Percentiles rank a stretch among this genome's conserved stretches.
Evolutionary conservation across 352 stramenopile genomes (phyloP).

Genomic region (Pythium diclinum): DNA sequence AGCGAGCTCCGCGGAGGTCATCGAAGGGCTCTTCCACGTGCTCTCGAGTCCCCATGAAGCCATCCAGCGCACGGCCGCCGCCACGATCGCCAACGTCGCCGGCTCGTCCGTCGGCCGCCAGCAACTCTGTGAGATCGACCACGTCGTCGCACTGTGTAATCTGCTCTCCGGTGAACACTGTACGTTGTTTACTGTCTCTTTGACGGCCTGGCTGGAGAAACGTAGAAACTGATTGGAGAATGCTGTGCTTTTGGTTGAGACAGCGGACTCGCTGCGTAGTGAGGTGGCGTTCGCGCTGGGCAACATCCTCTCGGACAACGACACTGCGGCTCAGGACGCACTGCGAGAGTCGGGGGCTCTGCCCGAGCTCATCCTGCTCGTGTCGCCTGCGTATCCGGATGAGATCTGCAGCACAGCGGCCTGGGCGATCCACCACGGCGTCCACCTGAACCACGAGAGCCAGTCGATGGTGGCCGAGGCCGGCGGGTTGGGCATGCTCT

Average conservation of each 20-base stretch:
- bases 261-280: conserved; percentile 53
- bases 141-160: conserved; percentile 38
- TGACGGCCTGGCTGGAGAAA: background rate
- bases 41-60: conserved; percentile 53
- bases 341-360: conserved; percentile 57
- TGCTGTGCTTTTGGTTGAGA: background rate
- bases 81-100: conserved; percentile 57
- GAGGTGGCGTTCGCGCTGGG: conserved; percentile 60
- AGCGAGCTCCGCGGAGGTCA: conserved; percentile 36
- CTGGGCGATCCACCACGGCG: conserved; percentile 72
- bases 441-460: conserved; percentile 58
- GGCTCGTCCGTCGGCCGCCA: conserved; percentile 36
- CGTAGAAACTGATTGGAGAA: background rate
- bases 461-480: conserved; percentile 58
- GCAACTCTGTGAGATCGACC: conserved; percentile 46
- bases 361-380: conserved; percentile 52
- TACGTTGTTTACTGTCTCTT: conserved; percentile 10
- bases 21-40: conserved; percentile 42
- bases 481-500: conserved; percentile 55
- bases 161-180: conserved; percentile 51
- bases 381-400: conserved; percentile 60
- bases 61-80: conserved; percentile 51
- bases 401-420: conserved; percentile 68
- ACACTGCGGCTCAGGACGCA: conserved; percentile 55
- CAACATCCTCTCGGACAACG: conserved; percentile 57